phyloP scores from a whole-genome alignment of 2,329 filamentous ascomycete genomes.

The Alternaria longipes region DNA sequence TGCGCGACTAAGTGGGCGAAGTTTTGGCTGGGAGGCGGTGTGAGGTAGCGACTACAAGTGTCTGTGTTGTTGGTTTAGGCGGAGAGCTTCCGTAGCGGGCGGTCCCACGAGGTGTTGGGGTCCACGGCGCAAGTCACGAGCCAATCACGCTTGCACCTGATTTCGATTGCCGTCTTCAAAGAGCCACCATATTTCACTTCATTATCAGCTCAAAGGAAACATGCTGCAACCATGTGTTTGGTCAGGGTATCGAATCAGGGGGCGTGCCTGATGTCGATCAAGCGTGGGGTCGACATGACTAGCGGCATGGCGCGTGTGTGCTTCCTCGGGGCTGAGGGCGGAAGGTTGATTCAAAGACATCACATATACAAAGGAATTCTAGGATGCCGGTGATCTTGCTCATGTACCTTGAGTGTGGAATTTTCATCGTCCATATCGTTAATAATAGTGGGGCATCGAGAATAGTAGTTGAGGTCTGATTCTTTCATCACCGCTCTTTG shows the following conservation, averaged over 20 bases:
- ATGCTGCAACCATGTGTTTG: constrained; percentile 8
- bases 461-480: background rate
- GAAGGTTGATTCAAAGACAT: background rate
- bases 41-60: constrained; percentile 24
- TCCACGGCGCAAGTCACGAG: constrained; percentile 14
- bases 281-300: constrained; percentile 19
- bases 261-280: constrained; percentile 15
- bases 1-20: constrained; percentile 24
- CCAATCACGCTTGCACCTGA: constrained; percentile 20
- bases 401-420: background rate
- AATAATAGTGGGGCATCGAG: background rate
- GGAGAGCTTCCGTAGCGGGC: constrained; percentile 21
- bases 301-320: constrained; percentile 13
- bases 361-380: background rate
- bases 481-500: constrained; percentile 4
- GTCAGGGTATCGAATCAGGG: constrained; percentile 12
- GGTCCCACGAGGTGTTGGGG: constrained; percentile 16
- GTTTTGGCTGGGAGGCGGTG: constrained; percentile 18
- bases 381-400: background rate
- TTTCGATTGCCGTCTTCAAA: constrained; percentile 1
- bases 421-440: background rate
- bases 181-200: background rate
- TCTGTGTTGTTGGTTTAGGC: constrained; percentile 24
- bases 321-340: constrained; percentile 1
- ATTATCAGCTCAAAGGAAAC: background rate